A percentile compares a stretch with the other conserved stretches of the same genome.
Evolutionary conservation across 306 rosid species (phyloP).

Genomic region (Inga leiocalycina): DNA sequence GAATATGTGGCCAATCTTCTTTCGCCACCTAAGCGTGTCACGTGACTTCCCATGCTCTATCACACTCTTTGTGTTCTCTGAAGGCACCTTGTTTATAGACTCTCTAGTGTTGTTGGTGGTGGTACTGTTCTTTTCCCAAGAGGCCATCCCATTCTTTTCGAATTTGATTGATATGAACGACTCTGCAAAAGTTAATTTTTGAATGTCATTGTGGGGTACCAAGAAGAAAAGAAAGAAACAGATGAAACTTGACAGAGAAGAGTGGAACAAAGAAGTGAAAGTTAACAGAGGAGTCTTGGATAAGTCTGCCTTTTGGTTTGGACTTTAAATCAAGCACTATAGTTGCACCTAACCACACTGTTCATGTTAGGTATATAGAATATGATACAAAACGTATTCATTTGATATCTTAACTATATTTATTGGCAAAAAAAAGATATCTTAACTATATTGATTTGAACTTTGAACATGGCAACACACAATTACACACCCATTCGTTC

Average conservation of each 20-base stretch:
- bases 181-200: slow-evolving; percentile 50
- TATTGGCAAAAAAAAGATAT: background rate
- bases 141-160: slow-evolving; percentile 83
- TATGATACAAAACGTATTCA: background rate
- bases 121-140: slow-evolving; percentile 79
- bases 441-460: background rate
- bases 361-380: slow-evolving; percentile 9
- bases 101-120: slow-evolving; percentile 20
- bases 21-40: slow-evolving; percentile 81
- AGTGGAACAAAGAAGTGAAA: background rate
- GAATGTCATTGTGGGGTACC: slow-evolving; percentile 32
- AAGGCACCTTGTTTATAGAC: slow-evolving; percentile 46
- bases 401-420: background rate
- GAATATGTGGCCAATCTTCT: slow-evolving; percentile 86
- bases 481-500: background rate
- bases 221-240: slow-evolving; percentile 3
- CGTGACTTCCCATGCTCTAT: slow-evolving; percentile 84
- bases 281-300: slow-evolving; percentile 15
- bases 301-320: slow-evolving; percentile 20
- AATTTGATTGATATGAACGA: slow-evolving; percentile 97
- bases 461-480: background rate
- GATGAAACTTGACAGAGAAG: background rate
- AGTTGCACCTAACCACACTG: slow-evolving; percentile 6
- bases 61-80: slow-evolving; percentile 68
- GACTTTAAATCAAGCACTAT: slow-evolving; percentile 19